phyloP scores from a whole-genome alignment of 768 basidiomycete species.

The Cyclocybe aegerita region DNA sequence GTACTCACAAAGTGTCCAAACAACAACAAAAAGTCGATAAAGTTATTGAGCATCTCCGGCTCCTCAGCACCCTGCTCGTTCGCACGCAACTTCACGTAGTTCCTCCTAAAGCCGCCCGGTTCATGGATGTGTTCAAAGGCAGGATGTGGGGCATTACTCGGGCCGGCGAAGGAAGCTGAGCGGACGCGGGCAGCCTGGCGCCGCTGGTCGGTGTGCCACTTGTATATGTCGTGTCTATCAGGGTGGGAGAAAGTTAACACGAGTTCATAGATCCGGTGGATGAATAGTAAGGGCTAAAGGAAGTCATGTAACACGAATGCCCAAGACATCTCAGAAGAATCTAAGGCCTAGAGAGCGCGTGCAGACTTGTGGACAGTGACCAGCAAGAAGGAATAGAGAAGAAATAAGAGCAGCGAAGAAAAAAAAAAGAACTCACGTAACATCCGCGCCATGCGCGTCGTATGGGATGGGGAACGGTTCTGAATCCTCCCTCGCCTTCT shows the following conservation, averaged over 20 bases:
- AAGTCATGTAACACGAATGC: too few species aligned
- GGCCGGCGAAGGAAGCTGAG: constrained; percentile 67
- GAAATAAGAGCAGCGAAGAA: neutral
- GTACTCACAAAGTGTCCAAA: constrained; percentile 93
- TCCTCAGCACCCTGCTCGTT: constrained; percentile 65
- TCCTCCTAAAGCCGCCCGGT: constrained; percentile 91
- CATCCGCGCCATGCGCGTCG: constrained; percentile 83
- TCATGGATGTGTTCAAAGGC: constrained; percentile 92
- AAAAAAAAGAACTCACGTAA: constrained; percentile 67
- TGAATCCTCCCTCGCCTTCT: constrained; percentile 43
- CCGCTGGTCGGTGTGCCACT: constrained; percentile 83
- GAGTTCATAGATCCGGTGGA: neutral
- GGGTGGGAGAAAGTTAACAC: constrained; percentile 1
- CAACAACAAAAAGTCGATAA: constrained; percentile 91
- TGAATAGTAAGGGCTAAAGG: too few species aligned
- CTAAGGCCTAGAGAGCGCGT: too few species aligned
- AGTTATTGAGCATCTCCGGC: constrained; percentile 72
- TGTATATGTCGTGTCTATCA: constrained; percentile 85
- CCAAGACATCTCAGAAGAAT: too few species aligned
- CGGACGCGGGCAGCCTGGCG: constrained; percentile 62
- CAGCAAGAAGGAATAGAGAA: constrained; percentile 5
- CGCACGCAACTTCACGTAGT: constrained; percentile 77
- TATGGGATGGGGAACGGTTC: constrained; percentile 89
- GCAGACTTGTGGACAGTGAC: too few species aligned
- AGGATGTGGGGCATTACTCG: constrained; percentile 59